Evolutionary conservation across 371 early-diverging fungal species (phyloP), one percentile per base, ranked within the genome.

Genomic region (Haplosporangium sp.): DNA sequence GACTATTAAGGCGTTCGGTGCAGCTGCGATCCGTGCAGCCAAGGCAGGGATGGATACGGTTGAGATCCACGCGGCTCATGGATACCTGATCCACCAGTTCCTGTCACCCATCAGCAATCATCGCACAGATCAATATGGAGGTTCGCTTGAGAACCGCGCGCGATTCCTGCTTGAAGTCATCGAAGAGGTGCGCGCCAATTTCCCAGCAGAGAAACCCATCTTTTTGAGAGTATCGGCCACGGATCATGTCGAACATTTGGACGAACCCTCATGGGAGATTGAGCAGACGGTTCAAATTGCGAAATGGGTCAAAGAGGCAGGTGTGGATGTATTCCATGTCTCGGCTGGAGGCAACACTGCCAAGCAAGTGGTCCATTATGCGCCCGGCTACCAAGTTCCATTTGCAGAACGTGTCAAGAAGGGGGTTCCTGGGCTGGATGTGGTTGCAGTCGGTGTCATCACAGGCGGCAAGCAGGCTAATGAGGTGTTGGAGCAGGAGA

Each of bases 71-170:
- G 88, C 85, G 20, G 79, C 68, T 13, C 89, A 89, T 73, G 93
- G 94, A 6, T 95, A 94, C 75, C 82, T 96, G 58, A 62, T 94
- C 57, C 86, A 89, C 74, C 83, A 86, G 68, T 96, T 97, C 79
- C 79, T 95, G 12, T 93, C 93, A 18, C 93, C 95, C 3, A 65
- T 91, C 16, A 85, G 89, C 48, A 97, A 96, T 82, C 70, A 86
- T 38, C 89, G 96, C 43, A 94, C 92, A 0, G 97, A 97, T 73
- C 73, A 89, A 55, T 97, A 95, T 71, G 93, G 89, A 57, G 94
- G 94, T 5, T 86, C 89, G 7, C 86, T 92, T 52, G 93, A 94
- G 64, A 94, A 94, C 82, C 89, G 95, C 40, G 82, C 83, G 10
- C 86, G 94, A 5, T 86, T 94, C 69, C 65, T 88, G 18, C 54